These are phyloP conservation scores for Chaetomiaceae sp. DNA, from an alignment of 2,329 filamentous ascomycete genomes.

Conservation along the genomic window DNA sequence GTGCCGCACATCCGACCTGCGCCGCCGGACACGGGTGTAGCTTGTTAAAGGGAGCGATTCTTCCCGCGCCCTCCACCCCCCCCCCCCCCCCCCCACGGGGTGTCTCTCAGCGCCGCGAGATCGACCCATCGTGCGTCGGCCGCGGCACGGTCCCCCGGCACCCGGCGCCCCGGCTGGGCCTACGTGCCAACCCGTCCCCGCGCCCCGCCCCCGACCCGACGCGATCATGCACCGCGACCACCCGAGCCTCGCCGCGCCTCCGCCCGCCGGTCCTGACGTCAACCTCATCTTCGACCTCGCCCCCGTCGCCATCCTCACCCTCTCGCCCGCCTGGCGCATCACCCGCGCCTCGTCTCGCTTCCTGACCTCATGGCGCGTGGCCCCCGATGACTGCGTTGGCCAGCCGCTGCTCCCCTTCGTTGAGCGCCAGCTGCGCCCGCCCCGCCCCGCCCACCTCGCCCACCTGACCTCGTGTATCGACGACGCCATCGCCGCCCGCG, in stretches of 20 bases:
- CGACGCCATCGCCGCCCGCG: constrained; percentile 25
- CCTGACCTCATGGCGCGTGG: constrained; percentile 25
- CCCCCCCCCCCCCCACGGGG: no score
- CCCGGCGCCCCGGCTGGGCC: no score
- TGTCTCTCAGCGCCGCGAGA: no score
- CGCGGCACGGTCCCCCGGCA: no score
- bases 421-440: constrained; percentile 22
- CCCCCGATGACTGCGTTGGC: constrained; percentile 24
- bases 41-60: no score
- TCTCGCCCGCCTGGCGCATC: constrained; percentile 29
- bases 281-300: constrained; percentile 27
- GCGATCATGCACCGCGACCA: not conserved
- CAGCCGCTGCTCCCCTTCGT: constrained; percentile 27
- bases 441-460: constrained; percentile 24
- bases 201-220: no score
- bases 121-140: no score
- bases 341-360: constrained; percentile 27
- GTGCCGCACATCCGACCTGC: no score
- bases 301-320: constrained; percentile 28
- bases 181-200: no score
- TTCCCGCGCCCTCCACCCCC: no score
- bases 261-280: constrained; percentile 13
- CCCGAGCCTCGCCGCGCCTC: not conserved
- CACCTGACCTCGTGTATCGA: constrained; percentile 27
- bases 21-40: no score